These are phyloP conservation scores for Galerina marginata DNA, from an alignment of 768 basidiomycete species.

Conservation along the genomic window DNA sequence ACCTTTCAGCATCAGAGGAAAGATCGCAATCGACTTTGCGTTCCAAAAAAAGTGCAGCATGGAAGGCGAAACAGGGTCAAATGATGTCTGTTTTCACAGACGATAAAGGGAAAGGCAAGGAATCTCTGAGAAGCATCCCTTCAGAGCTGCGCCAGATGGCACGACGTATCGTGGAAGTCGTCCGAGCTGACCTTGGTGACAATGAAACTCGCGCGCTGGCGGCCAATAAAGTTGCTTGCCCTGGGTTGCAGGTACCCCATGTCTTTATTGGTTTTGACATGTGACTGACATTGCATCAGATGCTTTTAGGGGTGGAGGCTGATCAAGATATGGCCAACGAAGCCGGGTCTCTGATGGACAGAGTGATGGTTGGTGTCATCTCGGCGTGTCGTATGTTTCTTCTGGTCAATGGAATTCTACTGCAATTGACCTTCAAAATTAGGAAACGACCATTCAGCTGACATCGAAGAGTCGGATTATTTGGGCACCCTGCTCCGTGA, in stretches of 20 bases:
- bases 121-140: constrained; percentile 39
- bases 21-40: constrained; percentile 53
- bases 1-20: constrained; percentile 46
- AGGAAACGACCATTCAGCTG: constrained; percentile 44
- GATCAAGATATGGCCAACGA: constrained; percentile 62
- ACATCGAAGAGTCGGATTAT: constrained; percentile 72
- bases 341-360: constrained; percentile 80
- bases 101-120: constrained; percentile 43
- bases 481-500: constrained; percentile 83
- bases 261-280: constrained; percentile 8
- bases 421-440: neutral
- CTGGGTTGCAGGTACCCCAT: constrained; percentile 65
- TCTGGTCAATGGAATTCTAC: neutral
- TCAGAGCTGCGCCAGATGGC: constrained; percentile 53
- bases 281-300: constrained; percentile 45
- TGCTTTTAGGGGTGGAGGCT: constrained; percentile 84
- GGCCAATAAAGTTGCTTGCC: constrained; percentile 77
- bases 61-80: constrained; percentile 80
- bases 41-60: constrained; percentile 86
- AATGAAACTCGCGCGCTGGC: constrained; percentile 83
- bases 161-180: constrained; percentile 48
- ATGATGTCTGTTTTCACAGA: constrained; percentile 80
- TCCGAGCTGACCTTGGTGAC: constrained; percentile 58
- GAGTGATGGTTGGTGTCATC: constrained; percentile 77
- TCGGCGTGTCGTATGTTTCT: constrained; percentile 61